Percentiles rank a stretch among this genome's conserved stretches.
These are phyloP conservation scores for Tetradesmus obliquus DNA, from an alignment of 139 green algal genomes.

Conservation along the genomic window DNA sequence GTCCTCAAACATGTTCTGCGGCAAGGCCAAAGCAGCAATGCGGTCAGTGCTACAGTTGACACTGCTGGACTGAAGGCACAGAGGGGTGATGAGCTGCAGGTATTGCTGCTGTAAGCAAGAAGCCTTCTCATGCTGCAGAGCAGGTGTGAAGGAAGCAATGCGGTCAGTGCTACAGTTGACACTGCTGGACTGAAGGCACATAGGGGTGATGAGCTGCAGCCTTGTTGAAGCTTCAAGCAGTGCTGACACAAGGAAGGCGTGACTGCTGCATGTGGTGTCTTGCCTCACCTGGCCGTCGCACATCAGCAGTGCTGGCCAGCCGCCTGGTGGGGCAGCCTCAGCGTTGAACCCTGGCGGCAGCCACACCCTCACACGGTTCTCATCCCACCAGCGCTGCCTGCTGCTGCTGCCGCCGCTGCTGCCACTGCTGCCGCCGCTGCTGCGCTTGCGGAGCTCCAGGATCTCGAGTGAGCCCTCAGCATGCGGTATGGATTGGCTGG, in stretches of 20 bases:
- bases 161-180: too few species aligned
- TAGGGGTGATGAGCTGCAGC: too few species aligned
- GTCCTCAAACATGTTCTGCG: conserved; percentile 71
- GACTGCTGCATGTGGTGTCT: too few species aligned
- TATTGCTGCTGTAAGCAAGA: too few species aligned
- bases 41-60: too few species aligned
- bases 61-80: too few species aligned
- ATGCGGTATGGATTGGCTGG: conserved; percentile 25
- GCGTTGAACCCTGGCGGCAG: conserved; percentile 53
- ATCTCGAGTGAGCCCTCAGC: conserved; percentile 58
- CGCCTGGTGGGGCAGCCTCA: conserved; percentile 41
- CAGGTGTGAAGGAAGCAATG: too few species aligned
- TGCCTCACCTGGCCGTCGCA: conserved; percentile 47
- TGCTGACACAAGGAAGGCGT: too few species aligned
- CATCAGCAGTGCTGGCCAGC: conserved; percentile 64
- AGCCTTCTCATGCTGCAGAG: too few species aligned
- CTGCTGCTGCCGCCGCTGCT: not conserved
- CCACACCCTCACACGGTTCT: conserved; percentile 66
- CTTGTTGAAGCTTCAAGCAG: too few species aligned
- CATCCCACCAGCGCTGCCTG: conserved; percentile 58
- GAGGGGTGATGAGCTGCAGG: too few species aligned
- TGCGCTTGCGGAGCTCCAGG: conserved; percentile 47
- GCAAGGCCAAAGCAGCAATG: not conserved
- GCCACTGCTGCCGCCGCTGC: not conserved
- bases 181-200: too few species aligned